Evolutionary conservation across 2,329 filamentous ascomycete genomes (phyloP).

Genomic region (Phaeosphaeria sp.): DNA sequence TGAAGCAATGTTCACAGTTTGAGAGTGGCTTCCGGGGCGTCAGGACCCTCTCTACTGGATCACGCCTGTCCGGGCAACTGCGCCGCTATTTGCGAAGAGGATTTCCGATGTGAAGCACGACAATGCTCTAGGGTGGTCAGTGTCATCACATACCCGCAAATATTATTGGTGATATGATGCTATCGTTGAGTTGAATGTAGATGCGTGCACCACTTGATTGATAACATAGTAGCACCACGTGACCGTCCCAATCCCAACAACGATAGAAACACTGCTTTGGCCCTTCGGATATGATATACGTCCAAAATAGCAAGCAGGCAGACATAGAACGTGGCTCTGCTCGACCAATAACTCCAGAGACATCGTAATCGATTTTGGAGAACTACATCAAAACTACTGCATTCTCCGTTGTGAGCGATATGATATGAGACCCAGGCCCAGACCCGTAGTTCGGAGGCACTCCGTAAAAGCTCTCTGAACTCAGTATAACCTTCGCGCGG

Average conservation of each 20-base stretch:
- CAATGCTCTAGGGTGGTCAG: not conserved
- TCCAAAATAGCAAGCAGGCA: too few relatives aligned
- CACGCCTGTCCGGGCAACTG: not conserved
- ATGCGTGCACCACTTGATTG: too few relatives aligned
- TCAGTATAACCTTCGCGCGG: not conserved
- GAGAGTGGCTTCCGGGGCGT: too few relatives aligned
- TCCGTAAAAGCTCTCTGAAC: not conserved
- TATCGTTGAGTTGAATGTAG: too few relatives aligned
- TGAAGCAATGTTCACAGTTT: too few relatives aligned
- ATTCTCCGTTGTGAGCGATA: not conserved
- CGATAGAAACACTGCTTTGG: too few relatives aligned
- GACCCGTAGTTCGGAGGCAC: not conserved
- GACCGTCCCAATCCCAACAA: too few relatives aligned
- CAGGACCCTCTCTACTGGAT: not conserved
- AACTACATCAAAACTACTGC: not conserved
- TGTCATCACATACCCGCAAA: too few relatives aligned
- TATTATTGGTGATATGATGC: not conserved
- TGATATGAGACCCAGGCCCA: not conserved
- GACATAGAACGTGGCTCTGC: not conserved
- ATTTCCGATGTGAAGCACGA: not conserved
- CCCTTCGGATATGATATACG: too few relatives aligned
- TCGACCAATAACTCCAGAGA: not conserved
- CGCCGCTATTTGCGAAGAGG: not conserved
- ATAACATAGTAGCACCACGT: too few relatives aligned
- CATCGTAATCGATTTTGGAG: not conserved